Conservation (phyloP, 345 rosid species). For the Lenwebbia sp. region DNA sequence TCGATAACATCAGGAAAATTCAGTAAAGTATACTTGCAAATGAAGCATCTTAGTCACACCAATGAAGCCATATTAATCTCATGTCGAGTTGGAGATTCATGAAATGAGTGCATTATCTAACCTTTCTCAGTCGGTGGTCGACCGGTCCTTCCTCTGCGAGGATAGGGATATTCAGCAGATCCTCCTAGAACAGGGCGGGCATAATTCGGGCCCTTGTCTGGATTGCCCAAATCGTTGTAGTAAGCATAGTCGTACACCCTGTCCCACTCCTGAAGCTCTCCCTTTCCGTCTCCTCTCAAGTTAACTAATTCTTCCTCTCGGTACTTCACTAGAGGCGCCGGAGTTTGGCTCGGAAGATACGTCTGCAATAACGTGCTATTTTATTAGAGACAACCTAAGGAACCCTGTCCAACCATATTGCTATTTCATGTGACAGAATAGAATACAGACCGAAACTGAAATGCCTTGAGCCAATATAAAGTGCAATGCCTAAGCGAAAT, state of each 20-base stretch:
- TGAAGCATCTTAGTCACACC: slow-evolving; percentile 4
- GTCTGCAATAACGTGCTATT: neutral
- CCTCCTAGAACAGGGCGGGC: slow-evolving; percentile 34
- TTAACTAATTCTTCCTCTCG: slow-evolving; percentile 24
- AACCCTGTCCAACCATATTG: neutral
- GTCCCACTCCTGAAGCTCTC: slow-evolving; percentile 30
- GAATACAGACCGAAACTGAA: neutral
- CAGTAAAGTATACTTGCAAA: neutral
- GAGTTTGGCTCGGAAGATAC: slow-evolving; percentile 26
- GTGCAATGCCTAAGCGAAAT: neutral
- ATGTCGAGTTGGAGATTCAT: neutral
- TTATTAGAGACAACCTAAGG: neutral
- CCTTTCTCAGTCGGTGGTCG: slow-evolving; percentile 19
- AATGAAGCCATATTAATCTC: neutral
- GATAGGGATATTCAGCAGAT: slow-evolving; percentile 26
- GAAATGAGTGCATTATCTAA: neutral
- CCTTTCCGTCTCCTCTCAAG: slow-evolving; percentile 31
- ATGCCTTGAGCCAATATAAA: too few species aligned
- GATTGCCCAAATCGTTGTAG: slow-evolving; percentile 34
- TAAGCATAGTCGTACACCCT: slow-evolving; percentile 33
- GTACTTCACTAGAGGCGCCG: slow-evolving; percentile 19
- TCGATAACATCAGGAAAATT: neutral
- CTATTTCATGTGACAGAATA: neutral
- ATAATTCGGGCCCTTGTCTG: slow-evolving; percentile 16
- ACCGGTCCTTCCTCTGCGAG: slow-evolving; percentile 40